phyloP scores from a whole-genome alignment of 176 grass and related monocot genomes.

The Themeda triandra region DNA sequence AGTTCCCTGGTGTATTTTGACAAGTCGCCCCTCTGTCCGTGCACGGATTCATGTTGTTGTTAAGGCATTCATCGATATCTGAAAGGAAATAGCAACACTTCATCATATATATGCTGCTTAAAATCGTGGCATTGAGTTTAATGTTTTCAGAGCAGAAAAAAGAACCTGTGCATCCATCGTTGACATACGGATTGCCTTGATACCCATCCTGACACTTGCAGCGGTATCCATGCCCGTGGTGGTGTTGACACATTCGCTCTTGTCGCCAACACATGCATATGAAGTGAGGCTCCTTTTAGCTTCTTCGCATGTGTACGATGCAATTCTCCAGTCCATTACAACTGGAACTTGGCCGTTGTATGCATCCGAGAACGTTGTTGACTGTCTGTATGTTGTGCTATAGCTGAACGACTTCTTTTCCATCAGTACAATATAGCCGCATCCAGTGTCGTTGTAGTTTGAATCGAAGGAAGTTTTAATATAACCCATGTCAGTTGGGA shows the following conservation, averaged over 20 bases:
- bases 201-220: not conserved
- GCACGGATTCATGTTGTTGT: not conserved
- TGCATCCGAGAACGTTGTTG: not conserved
- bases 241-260: not conserved
- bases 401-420: not conserved
- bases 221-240: not conserved
- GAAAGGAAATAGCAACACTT: not conserved
- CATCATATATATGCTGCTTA: too few species aligned
- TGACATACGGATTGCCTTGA: constrained; percentile 3
- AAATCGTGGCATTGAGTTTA: too few species aligned
- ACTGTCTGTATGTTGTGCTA: not conserved
- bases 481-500: too few species aligned
- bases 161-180: constrained; percentile 3
- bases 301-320: not conserved
- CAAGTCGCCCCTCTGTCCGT: not conserved
- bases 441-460: not conserved
- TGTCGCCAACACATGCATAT: too few species aligned
- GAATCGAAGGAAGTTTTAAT: too few species aligned
- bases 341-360: not conserved
- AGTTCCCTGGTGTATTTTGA: not conserved
- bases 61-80: not conserved
- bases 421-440: constrained; percentile 4
- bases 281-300: not conserved
- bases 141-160: too few species aligned
- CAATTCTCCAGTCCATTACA: constrained; percentile 18